Conservation (phyloP, 176 grass and related monocot species). For the Aegilops speltoides region DNA sequence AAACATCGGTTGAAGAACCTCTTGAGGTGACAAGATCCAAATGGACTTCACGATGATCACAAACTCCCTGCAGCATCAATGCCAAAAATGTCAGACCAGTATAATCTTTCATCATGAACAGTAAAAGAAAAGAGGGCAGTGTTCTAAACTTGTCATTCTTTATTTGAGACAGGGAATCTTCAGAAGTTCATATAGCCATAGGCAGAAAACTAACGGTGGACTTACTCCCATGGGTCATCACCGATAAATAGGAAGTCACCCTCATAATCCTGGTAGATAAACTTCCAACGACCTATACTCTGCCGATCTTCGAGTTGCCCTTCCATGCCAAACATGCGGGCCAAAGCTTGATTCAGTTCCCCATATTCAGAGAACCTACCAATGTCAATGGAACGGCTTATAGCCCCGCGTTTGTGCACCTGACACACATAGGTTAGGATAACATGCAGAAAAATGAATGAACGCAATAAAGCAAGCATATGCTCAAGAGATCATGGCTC, state of each 20-base stretch:
- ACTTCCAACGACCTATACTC: slow-evolving; percentile 81
- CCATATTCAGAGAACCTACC: slow-evolving; percentile 76
- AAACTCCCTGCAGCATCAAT: slow-evolving; percentile 73
- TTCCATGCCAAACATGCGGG: slow-evolving; percentile 96
- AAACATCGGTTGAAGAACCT: slow-evolving; percentile 80
- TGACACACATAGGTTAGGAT: slow-evolving; percentile 40
- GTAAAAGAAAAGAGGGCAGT: background rate
- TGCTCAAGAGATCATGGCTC: slow-evolving; percentile 20
- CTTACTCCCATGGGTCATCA: slow-evolving; percentile 99
- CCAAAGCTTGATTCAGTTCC: slow-evolving; percentile 88
- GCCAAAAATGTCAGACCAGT: slow-evolving; percentile 9
- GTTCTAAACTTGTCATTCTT: too few relatives aligned
- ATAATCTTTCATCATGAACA: background rate
- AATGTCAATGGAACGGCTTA: slow-evolving; percentile 88
- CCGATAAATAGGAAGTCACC: slow-evolving; percentile 84
- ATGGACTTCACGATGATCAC: slow-evolving; percentile 84
- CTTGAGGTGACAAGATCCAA: slow-evolving; percentile 89
- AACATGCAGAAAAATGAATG: background rate
- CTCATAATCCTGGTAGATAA: slow-evolving; percentile 89
- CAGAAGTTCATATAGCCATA: background rate
- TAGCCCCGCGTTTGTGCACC: slow-evolving; percentile 97
- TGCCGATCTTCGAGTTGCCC: slow-evolving; percentile 90
- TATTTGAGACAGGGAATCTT: background rate
- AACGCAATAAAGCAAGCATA: slow-evolving; percentile 21
- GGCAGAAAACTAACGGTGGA: slow-evolving; percentile 1